Percentiles rank a stretch among this genome's conserved stretches.
These are phyloP conservation scores for Diplodia scrobiculata DNA, from an alignment of 2,329 filamentous ascomycete species.

Conservation along the genomic window DNA sequence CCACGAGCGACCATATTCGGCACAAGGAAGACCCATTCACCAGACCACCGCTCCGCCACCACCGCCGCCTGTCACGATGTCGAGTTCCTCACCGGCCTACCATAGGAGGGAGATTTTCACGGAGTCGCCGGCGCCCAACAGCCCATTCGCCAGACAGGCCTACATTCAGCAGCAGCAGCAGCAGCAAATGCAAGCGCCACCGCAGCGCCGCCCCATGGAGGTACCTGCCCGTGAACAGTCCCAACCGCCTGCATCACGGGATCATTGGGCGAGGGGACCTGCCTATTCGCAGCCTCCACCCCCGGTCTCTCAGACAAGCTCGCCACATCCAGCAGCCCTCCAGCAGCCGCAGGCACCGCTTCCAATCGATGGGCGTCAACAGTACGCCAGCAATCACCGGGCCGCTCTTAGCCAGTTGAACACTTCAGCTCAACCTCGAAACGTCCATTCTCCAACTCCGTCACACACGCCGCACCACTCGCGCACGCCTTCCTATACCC, in stretches of 20 bases:
- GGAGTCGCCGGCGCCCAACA: slow-evolving; percentile 15
- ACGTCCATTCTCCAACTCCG: slow-evolving; percentile 25
- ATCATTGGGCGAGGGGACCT: slow-evolving; percentile 8
- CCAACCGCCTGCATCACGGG: slow-evolving; percentile 22
- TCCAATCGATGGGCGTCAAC: slow-evolving; percentile 9
- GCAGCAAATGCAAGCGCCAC: slow-evolving; percentile 25
- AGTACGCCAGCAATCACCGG: slow-evolving; percentile 12
- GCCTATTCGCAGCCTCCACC: slow-evolving; percentile 21
- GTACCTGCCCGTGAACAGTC: slow-evolving; percentile 18
- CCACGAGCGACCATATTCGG: slow-evolving; percentile 22
- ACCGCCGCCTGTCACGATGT: slow-evolving; percentile 2
- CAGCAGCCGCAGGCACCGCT: slow-evolving; percentile 10
- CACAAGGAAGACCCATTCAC: slow-evolving; percentile 20
- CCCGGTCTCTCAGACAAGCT: slow-evolving; percentile 16
- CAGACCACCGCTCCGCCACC: slow-evolving; percentile 20
- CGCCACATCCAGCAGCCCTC: slow-evolving; percentile 16
- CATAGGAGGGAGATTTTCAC: slow-evolving; percentile 14
- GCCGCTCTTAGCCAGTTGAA: slow-evolving; percentile 27
- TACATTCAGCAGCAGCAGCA: neutral
- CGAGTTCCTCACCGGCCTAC: slow-evolving; percentile 22
- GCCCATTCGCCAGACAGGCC: slow-evolving; percentile 17
- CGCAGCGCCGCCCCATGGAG: slow-evolving; percentile 13
- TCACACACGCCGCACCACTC: slow-evolving; percentile 25
- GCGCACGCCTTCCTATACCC: slow-evolving; percentile 26
- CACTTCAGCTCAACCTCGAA: slow-evolving; percentile 17